Evolutionary conservation across 805 yeast species (phyloP).

Genomic region (Wickerhamomyces mucosus): DNA sequence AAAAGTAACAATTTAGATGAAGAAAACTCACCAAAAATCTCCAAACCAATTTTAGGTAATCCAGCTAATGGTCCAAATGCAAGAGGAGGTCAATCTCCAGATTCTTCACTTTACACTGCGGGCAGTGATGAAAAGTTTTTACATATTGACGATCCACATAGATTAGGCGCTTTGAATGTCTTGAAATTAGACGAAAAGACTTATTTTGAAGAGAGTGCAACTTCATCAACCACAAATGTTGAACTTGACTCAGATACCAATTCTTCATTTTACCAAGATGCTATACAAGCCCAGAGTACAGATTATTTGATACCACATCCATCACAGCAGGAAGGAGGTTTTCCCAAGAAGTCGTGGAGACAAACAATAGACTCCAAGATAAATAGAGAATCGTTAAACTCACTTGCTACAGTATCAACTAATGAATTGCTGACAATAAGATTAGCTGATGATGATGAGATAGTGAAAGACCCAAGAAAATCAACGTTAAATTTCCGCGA

Average conservation of each 20-base stretch:
- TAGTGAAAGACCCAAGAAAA: constrained; percentile 34
- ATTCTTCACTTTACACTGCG: constrained; percentile 24
- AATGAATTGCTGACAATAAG: constrained; percentile 74
- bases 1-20: constrained; percentile 22
- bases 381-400: constrained; percentile 55
- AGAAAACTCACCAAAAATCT: constrained; percentile 23
- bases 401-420: constrained; percentile 79
- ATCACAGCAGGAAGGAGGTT: constrained; percentile 13
- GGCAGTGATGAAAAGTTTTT: constrained; percentile 22
- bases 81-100: constrained; percentile 12
- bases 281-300: constrained; percentile 28
- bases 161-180: constrained; percentile 41
- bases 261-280: constrained; percentile 28
- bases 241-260: constrained; percentile 22
- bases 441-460: constrained; percentile 50
- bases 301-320: constrained; percentile 33
- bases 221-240: constrained; percentile 46
- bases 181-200: constrained; percentile 38
- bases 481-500: constrained; percentile 31
- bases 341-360: constrained; percentile 51
- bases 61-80: constrained; percentile 25
- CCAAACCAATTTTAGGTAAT: constrained; percentile 29
- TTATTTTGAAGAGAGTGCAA: constrained; percentile 26
- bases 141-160: constrained; percentile 20
- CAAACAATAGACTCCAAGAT: constrained; percentile 22